These are phyloP conservation scores for Cercospora canescens DNA, from an alignment of 2,329 filamentous ascomycete genomes.

Conservation along the genomic window DNA sequence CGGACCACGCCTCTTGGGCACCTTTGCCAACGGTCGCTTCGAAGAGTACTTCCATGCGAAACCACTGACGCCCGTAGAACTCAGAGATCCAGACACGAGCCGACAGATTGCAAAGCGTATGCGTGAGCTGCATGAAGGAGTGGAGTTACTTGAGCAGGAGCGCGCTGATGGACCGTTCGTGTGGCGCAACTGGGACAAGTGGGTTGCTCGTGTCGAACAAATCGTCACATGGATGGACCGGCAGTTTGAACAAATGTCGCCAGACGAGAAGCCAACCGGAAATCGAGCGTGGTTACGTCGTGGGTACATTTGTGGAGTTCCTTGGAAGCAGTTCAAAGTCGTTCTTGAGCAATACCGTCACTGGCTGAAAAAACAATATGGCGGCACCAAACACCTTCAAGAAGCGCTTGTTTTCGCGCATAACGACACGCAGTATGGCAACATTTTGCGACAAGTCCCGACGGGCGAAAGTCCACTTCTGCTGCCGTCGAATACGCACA, in stretches of 20 bases:
- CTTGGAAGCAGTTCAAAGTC: conserved; percentile 76
- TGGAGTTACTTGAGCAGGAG: conserved; percentile 80
- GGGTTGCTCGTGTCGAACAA: conserved; percentile 69
- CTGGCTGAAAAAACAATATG: conserved; percentile 72
- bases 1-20: conserved; percentile 85
- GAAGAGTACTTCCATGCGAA: conserved; percentile 90
- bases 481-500: conserved; percentile 88
- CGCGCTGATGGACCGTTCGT: conserved; percentile 76
- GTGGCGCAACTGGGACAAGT: conserved; percentile 93
- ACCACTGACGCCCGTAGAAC: conserved; percentile 72
- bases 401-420: conserved; percentile 89
- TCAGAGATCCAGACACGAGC: conserved; percentile 80
- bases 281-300: conserved; percentile 63
- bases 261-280: conserved; percentile 42
- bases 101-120: conserved; percentile 96
- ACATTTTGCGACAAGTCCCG: conserved; percentile 79
- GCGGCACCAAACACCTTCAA: conserved; percentile 65
- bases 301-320: conserved; percentile 80
- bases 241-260: conserved; percentile 54
- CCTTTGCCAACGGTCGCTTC: conserved; percentile 91
- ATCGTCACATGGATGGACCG: conserved; percentile 60
- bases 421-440: conserved; percentile 98
- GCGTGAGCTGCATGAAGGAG: conserved; percentile 91
- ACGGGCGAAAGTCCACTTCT: conserved; percentile 77
- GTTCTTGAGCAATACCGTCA: conserved; percentile 75